Evolutionary conservation across 2,329 filamentous ascomycete genomes (phyloP).

Genomic region (Cyphellophora europaea): DNA sequence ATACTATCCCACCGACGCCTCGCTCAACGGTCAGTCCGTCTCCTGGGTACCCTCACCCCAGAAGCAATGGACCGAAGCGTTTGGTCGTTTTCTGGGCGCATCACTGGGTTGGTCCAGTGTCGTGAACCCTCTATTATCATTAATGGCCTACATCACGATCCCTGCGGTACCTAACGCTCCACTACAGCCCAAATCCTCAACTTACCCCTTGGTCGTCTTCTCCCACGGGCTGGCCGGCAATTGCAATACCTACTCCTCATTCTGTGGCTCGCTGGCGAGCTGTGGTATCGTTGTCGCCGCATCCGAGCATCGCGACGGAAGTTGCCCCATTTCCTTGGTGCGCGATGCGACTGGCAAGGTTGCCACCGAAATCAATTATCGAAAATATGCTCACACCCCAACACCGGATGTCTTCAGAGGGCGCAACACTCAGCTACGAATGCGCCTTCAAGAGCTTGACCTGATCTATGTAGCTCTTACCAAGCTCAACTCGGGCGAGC

Average conservation of each 20-base stretch:
- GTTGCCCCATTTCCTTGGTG: slow-evolving; percentile 63
- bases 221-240: slow-evolving; percentile 77
- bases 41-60: slow-evolving; percentile 74
- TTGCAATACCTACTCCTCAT: slow-evolving; percentile 76
- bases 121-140: slow-evolving; percentile 14
- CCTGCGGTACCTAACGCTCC: slow-evolving; percentile 36
- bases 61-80: slow-evolving; percentile 62
- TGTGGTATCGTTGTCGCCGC: slow-evolving; percentile 74
- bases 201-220: slow-evolving; percentile 78
- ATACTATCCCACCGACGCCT: slow-evolving; percentile 61
- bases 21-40: slow-evolving; percentile 40
- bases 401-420: slow-evolving; percentile 56
- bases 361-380: slow-evolving; percentile 31
- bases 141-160: slow-evolving; percentile 20
- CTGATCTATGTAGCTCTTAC: slow-evolving; percentile 59
- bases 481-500: slow-evolving; percentile 51
- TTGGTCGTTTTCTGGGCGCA: slow-evolving; percentile 66
- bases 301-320: slow-evolving; percentile 75
- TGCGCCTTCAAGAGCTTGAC: slow-evolving; percentile 71
- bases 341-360: slow-evolving; percentile 34
- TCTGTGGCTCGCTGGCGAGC: slow-evolving; percentile 68
- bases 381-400: slow-evolving; percentile 49
- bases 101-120: slow-evolving; percentile 8
- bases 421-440: slow-evolving; percentile 62
- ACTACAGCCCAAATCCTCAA: slow-evolving; percentile 36